Conservation (phyloP, 805 yeast species). For the Starmerella scarabaei region DNA sequence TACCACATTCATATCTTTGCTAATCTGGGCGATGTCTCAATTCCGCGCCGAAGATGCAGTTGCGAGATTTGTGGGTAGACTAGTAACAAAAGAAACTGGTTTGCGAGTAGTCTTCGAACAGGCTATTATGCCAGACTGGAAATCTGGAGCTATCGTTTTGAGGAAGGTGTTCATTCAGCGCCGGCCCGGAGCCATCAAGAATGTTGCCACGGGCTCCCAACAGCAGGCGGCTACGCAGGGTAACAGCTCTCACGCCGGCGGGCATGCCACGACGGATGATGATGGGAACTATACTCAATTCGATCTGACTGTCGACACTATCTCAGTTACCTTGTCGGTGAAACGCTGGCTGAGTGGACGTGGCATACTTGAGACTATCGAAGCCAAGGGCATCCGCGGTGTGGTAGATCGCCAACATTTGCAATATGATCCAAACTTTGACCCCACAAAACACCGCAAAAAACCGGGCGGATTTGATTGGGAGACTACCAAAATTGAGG, state of each 20-base stretch:
- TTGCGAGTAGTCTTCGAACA: constrained; percentile 77
- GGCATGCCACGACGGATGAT: constrained; percentile 27
- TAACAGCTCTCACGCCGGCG: constrained; percentile 23
- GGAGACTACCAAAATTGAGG: constrained; percentile 69
- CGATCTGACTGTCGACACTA: constrained; percentile 78
- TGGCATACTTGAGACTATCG: constrained; percentile 72
- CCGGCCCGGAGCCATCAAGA: constrained; percentile 48
- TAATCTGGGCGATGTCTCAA: constrained; percentile 66
- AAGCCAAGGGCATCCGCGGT: constrained; percentile 78
- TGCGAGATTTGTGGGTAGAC: constrained; percentile 67
- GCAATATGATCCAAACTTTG: constrained; percentile 66
- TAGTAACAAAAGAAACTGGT: constrained; percentile 71
- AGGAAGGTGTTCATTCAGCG: constrained; percentile 74
- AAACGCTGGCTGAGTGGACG: constrained; percentile 79
- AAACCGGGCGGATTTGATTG: constrained; percentile 89
- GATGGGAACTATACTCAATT: constrained; percentile 96
- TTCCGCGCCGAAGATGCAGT: constrained; percentile 80
- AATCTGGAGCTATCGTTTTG: constrained; percentile 71
- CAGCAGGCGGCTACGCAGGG: constrained; percentile 51
- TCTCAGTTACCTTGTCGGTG: constrained; percentile 66
- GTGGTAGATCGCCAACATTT: constrained; percentile 86
- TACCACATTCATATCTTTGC: constrained; percentile 77
- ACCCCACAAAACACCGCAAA: constrained; percentile 65
- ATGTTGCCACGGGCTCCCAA: constrained; percentile 60
- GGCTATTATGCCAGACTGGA: constrained; percentile 92